phyloP scores from a whole-genome alignment of 306 rosid species.

The Parietaria judaica region DNA sequence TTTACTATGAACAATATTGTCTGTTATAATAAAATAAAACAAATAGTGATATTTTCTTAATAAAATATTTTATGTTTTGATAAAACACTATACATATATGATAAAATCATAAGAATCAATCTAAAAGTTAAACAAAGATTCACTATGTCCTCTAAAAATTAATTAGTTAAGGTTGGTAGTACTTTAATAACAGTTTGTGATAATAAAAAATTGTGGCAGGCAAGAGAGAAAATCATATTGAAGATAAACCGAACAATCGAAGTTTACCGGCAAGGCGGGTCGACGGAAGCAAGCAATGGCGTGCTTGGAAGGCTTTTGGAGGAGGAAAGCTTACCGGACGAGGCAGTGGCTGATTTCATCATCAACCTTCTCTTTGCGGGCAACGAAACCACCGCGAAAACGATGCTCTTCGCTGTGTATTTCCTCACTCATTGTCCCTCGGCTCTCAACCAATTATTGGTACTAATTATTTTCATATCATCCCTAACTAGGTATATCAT shows the following conservation, averaged over 20 bases:
- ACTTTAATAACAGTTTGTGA: no score
- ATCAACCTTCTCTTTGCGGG: conserved; percentile 96
- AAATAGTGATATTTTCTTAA: no score
- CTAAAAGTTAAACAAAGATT: no score
- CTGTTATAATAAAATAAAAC: no score
- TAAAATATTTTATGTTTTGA: no score
- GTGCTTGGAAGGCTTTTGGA: conserved; percentile 65
- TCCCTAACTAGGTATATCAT: no score
- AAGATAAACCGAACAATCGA: conserved; percentile 60
- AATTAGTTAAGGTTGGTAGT: no score
- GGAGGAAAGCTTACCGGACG: conserved; percentile 72
- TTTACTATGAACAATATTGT: no score
- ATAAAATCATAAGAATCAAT: no score
- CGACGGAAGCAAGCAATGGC: conserved; percentile 32
- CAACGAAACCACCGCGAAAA: conserved; percentile 88
- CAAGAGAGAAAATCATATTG: conserved; percentile 65
- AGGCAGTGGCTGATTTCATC: conserved; percentile 71
- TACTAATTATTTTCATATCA: no score
- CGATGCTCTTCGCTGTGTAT: conserved; percentile 87
- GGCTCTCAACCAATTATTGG: conserved; percentile 65
- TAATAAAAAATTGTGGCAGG: conserved; percentile 27
- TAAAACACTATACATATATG: no score
- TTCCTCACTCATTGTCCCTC: conserved; percentile 74
- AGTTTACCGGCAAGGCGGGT: conserved; percentile 38
- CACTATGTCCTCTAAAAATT: no score